Evolutionary conservation across 306 rosid species (phyloP).

Genomic region (Albizia julibrissin): DNA sequence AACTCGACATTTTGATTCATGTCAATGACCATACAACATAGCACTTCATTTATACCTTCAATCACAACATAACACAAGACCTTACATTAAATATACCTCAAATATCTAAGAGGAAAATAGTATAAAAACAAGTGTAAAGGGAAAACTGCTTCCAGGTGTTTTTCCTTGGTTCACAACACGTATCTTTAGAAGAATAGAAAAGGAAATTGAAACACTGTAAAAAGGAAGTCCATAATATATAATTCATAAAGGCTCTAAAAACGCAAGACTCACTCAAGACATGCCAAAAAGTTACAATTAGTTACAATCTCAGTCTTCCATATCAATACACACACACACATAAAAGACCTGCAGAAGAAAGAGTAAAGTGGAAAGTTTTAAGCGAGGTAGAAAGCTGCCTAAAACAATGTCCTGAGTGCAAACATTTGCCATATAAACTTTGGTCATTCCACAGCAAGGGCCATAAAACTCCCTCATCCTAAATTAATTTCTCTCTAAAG

Average conservation of each 20-base stretch:
- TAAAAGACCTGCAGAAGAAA: not conserved
- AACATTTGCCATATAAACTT: not conserved
- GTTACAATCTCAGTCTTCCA: constrained; percentile 1
- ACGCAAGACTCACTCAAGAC: constrained; percentile 3
- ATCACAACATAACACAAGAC: constrained; percentile 15
- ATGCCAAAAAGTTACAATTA: not conserved
- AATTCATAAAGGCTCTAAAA: constrained; percentile 15
- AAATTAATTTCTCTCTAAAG: not conserved
- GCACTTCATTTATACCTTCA: constrained; percentile 8
- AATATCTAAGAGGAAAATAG: constrained; percentile 8
- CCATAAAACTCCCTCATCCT: constrained; percentile 2
- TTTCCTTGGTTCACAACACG: not conserved
- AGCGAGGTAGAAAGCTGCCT: constrained; percentile 8
- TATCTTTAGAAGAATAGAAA: constrained; percentile 17
- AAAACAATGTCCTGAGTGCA: not conserved
- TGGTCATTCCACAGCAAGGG: not conserved
- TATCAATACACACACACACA: not conserved
- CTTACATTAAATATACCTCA: not conserved
- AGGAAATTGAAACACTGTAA: not conserved
- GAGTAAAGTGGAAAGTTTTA: not conserved
- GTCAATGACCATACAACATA: not conserved
- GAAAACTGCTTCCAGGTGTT: not conserved
- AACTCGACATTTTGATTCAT: not conserved
- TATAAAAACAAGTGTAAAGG: not conserved
- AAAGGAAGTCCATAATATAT: not conserved